A percentile compares a stretch with the other conserved stretches of the same genome.
Conservation (phyloP, 177 flowering plant genomes). For the Vitis hybrid region DNA sequence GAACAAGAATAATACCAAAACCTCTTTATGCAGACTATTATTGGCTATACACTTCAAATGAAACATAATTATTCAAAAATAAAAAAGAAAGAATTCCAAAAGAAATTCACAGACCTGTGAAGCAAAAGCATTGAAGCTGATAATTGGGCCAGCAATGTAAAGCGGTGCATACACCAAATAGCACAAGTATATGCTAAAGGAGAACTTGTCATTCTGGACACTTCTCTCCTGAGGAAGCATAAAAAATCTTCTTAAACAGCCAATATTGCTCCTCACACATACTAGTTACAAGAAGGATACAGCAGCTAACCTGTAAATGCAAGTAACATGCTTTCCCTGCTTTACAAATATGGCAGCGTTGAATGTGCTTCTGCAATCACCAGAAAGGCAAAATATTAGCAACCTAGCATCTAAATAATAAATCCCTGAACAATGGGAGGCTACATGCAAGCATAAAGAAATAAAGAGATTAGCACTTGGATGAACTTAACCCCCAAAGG, state of each 20-base stretch:
- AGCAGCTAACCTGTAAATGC: slow-evolving; percentile 59
- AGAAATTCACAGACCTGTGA: slow-evolving; percentile 63
- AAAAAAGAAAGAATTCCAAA: not conserved
- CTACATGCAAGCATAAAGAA: not conserved
- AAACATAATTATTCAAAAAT: not conserved
- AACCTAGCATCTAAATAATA: not conserved
- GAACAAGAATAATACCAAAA: no score
- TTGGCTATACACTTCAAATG: no score
- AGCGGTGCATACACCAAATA: slow-evolving; percentile 95
- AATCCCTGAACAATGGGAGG: no score
- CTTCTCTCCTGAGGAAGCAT: slow-evolving; percentile 64
- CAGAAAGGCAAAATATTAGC: slow-evolving; percentile 16
- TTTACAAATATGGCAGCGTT: slow-evolving; percentile 62
- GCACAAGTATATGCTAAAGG: slow-evolving; percentile 64
- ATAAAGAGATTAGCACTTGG: not conserved
- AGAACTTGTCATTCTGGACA: slow-evolving; percentile 43
- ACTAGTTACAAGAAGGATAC: not conserved
- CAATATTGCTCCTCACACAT: not conserved
- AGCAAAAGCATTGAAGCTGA: slow-evolving; percentile 92
- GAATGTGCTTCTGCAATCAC: slow-evolving; percentile 66
- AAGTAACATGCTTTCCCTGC: slow-evolving; percentile 73
- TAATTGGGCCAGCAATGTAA: slow-evolving; percentile 91
- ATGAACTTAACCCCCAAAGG: not conserved
- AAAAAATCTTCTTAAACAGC: not conserved
- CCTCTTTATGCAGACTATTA: no score